These are phyloP conservation scores for Eimeria maxima DNA, from an alignment of 169 alveolate genomes.

Conservation along the genomic window DNA sequence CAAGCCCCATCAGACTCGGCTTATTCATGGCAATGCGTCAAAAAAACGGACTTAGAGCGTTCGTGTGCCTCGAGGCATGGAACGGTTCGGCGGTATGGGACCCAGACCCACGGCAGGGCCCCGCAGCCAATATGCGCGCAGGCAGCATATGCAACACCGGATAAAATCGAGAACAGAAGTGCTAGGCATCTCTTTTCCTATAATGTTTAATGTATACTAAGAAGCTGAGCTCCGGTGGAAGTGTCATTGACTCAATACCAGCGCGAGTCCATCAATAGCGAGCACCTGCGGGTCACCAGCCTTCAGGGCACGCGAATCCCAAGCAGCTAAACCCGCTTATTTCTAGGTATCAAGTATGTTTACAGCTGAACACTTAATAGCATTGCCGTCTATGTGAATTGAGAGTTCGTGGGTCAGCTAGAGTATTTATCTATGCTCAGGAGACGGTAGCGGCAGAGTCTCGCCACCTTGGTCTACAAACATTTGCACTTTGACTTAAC, in stretches of 20 bases:
- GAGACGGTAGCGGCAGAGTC: neutral
- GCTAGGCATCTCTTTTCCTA: neutral
- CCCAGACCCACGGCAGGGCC: constrained; percentile 35
- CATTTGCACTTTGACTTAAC: neutral
- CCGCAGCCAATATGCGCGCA: constrained; percentile 50
- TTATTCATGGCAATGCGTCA: neutral
- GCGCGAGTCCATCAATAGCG: neutral
- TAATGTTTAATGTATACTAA: neutral
- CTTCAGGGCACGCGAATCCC: neutral
- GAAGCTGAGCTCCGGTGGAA: neutral
- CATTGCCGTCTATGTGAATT: neutral
- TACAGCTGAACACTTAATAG: neutral
- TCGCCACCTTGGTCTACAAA: neutral
- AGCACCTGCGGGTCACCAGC: constrained; percentile 53
- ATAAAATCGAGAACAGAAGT: neutral
- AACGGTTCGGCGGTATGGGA: neutral
- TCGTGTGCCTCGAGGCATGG: neutral
- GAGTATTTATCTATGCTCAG: neutral
- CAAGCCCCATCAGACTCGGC: neutral
- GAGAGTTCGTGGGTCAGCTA: neutral
- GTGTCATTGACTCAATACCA: neutral
- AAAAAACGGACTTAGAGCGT: neutral
- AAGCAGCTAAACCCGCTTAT: neutral
- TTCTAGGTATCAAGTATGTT: constrained; percentile 14
- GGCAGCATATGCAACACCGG: neutral